These are phyloP conservation scores for Alisma plantagoaquatica DNA, from an alignment of 106 monocot genomes.

Conservation along the genomic window DNA sequence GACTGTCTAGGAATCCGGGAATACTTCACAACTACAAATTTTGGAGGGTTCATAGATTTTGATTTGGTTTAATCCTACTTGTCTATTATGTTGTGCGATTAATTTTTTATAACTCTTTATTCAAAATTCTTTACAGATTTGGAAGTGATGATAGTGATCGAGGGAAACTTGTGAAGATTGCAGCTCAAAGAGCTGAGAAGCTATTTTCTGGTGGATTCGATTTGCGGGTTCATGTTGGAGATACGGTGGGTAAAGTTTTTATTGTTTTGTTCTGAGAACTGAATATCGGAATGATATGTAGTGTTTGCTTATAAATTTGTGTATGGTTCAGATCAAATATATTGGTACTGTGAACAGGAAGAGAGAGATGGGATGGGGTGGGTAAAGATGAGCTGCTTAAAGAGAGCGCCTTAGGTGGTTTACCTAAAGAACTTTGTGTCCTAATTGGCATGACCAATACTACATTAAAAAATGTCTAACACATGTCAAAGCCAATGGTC, in stretches of 20 bases:
- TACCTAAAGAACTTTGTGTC: too few species aligned
- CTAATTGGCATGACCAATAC: too few species aligned
- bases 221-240: slow-evolving; percentile 51
- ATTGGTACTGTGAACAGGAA: too few species aligned
- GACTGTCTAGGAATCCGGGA: slow-evolving; percentile 32
- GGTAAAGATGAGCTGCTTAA: too few species aligned
- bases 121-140: slow-evolving; percentile 18
- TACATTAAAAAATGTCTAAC: too few species aligned
- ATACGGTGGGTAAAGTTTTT: slow-evolving; percentile 32
- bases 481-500: too few species aligned
- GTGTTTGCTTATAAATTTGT: background rate
- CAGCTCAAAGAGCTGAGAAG: slow-evolving; percentile 31
- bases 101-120: background rate
- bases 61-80: background rate
- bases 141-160: slow-evolving; percentile 50
- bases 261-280: background rate
- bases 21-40: slow-evolving; percentile 44
- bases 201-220: slow-evolving; percentile 29
- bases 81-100: background rate
- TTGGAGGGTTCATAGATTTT: slow-evolving; percentile 35
- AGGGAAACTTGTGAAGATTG: slow-evolving; percentile 53
- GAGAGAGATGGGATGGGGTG: too few species aligned
- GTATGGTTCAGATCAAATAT: too few species aligned
- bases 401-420: too few species aligned
- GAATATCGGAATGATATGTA: background rate